Evolutionary conservation across 176 grass and related monocot genomes (phyloP).

Genomic region (Aegilops speltoides): DNA sequence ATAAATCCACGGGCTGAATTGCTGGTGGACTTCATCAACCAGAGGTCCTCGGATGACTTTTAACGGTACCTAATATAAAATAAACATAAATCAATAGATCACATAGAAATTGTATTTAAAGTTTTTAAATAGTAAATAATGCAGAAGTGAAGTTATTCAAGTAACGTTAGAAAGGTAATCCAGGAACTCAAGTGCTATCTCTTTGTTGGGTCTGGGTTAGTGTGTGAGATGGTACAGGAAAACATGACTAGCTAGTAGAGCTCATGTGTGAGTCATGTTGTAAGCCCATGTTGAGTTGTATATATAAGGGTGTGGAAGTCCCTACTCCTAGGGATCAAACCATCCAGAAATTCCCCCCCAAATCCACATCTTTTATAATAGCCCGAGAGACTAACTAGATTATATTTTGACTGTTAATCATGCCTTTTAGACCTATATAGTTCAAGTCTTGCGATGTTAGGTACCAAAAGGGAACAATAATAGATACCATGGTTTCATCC

Average conservation of each 20-base stretch:
- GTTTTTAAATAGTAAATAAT: neutral
- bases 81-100: neutral
- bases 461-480: neutral
- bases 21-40: slow-evolving; percentile 84
- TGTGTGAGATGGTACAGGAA: neutral
- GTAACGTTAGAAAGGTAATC: neutral
- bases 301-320: neutral
- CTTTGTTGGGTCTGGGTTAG: neutral
- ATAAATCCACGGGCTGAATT: slow-evolving; percentile 90
- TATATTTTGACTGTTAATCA: neutral
- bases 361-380: neutral
- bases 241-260: no score
- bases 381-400: neutral
- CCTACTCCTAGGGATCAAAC: no score
- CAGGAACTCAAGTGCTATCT: neutral
- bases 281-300: neutral
- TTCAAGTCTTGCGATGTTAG: neutral
- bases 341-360: no score
- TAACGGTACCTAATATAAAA: slow-evolving; percentile 46
- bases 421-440: neutral
- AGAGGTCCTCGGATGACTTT: slow-evolving; percentile 72
- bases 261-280: neutral
- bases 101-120: neutral
- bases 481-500: neutral
- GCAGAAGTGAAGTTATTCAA: neutral